A percentile compares a stretch with the other conserved stretches of the same genome.
Evolutionary conservation across 306 rosid genomes (phyloP).

Genomic region (Quercus robur): DNA sequence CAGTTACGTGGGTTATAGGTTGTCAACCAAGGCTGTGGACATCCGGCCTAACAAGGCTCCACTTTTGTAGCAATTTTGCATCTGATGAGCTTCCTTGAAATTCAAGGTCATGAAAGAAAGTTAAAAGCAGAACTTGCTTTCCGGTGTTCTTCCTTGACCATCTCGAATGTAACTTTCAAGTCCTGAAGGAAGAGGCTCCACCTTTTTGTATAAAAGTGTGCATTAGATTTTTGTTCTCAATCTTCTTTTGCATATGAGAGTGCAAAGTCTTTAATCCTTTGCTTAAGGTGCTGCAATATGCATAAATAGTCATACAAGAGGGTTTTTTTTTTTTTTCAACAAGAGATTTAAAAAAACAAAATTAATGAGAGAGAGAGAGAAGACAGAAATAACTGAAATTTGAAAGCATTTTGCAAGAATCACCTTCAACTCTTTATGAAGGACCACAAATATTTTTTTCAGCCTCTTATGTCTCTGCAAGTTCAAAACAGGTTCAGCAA

Average conservation of each 20-base stretch:
- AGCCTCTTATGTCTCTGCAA: slow-evolving; percentile 88
- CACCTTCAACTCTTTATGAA: slow-evolving; percentile 82
- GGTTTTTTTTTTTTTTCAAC: background rate
- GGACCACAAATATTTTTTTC: slow-evolving; percentile 86
- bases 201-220: slow-evolving; percentile 16
- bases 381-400: background rate
- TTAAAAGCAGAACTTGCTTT: background rate
- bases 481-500: slow-evolving; percentile 18
- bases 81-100: background rate
- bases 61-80: background rate
- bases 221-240: slow-evolving; percentile 19
- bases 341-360: background rate
- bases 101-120: background rate
- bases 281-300: slow-evolving; percentile 69
- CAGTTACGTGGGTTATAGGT: slow-evolving; percentile 20
- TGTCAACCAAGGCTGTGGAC: slow-evolving; percentile 10
- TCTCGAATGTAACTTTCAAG: slow-evolving; percentile 12
- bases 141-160: slow-evolving; percentile 5
- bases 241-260: slow-evolving; percentile 41
- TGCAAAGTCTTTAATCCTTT: slow-evolving; percentile 64
- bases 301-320: slow-evolving; percentile 8
- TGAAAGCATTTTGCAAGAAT: slow-evolving; percentile 15
- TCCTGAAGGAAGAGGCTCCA: slow-evolving; percentile 8
- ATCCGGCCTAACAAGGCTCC: slow-evolving; percentile 6
- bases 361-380: background rate